Evolutionary conservation across 768 basidiomycete species (phyloP), one percentile per base, ranked within the genome.

Genomic region (Coprinopsis strossmayeri): DNA sequence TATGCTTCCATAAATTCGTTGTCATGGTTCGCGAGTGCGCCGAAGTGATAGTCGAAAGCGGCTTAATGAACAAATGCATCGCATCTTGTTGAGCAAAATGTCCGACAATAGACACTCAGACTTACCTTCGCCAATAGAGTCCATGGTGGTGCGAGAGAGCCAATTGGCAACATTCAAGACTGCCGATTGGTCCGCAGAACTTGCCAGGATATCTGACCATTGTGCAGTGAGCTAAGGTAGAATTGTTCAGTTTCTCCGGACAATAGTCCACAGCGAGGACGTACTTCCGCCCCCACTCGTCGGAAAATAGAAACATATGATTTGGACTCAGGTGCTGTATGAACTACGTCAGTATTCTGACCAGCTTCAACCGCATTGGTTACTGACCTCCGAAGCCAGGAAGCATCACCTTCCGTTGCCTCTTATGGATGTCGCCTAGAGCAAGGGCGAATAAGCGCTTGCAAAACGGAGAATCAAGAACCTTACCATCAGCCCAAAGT

Each of bases 1-100:
- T 79, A 81, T 2, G 78, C 74, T 52, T 72, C 69, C 61, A 73
- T 75, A 39, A 82, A 73, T 49, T 73, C 71, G 57, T 78, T 78
- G 38, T 77, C 67, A 1, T 64, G 57, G 47, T 76, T 64, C 11
- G 70, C 63, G n/a, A 80, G 55, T 0, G 74, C 74, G 21, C 76
- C 77, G 49, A 82, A 78, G 15, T 78, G 70, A 57, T 78, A 78
- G 55, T 79, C 78, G 61, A 76, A 76, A 2, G 74, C 74, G 48
- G 74, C 74, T 76, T 43, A 27, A 18, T 13, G 37, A 30, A 45
- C 27, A 46, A 44, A 23, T 21, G 46, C 39, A 26, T 28, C 32
- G 39, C 17, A 15, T 23, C 13, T 26, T 34, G 23, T 12, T 15
- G 12, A 21, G 28, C 25, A 18, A 10, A n/a, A n/a, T n/a, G 52